These are phyloP conservation scores for Cicer yamashitae DNA, from an alignment of 306 rosid species.

Conservation along the genomic window DNA sequence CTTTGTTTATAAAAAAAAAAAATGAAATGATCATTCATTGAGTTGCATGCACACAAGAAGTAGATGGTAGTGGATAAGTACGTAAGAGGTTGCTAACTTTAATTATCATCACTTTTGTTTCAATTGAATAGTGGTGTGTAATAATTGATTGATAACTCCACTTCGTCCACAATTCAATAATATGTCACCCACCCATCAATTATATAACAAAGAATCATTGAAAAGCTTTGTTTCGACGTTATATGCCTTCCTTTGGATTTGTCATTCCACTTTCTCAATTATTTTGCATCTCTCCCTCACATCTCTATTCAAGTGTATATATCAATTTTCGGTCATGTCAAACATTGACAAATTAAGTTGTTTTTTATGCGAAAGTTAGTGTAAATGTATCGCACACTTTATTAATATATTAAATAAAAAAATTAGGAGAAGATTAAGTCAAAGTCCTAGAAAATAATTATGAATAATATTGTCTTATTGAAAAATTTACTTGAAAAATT, in stretches of 20 bases:
- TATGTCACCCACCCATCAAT: slow-evolving; percentile 21
- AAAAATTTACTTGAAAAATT: too few species aligned
- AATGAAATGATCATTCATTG: background rate
- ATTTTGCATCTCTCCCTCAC: slow-evolving; percentile 33
- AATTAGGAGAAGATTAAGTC: too few species aligned
- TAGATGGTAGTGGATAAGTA: slow-evolving; percentile 15
- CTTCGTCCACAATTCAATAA: slow-evolving; percentile 41
- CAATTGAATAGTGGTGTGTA: background rate
- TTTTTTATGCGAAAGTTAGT: too few species aligned
- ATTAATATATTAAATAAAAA: too few species aligned
- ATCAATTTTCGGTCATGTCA: slow-evolving; percentile 38
- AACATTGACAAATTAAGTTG: background rate
- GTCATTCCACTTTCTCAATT: slow-evolving; percentile 42
- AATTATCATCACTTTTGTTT: slow-evolving; percentile 22
- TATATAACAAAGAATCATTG: slow-evolving; percentile 42
- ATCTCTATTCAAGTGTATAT: background rate
- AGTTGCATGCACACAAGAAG: slow-evolving; percentile 10
- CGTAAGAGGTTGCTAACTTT: slow-evolving; percentile 1
- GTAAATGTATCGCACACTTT: too few species aligned
- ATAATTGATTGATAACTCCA: slow-evolving; percentile 21
- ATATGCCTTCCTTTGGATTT: slow-evolving; percentile 37
- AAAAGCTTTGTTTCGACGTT: slow-evolving; percentile 55
- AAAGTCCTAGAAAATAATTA: too few species aligned
- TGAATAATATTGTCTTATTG: too few species aligned
- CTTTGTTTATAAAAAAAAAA: too few species aligned